These are phyloP conservation scores for Parafenestella ontariensis DNA, from an alignment of 2,329 filamentous ascomycete species.

Conservation along the genomic window DNA sequence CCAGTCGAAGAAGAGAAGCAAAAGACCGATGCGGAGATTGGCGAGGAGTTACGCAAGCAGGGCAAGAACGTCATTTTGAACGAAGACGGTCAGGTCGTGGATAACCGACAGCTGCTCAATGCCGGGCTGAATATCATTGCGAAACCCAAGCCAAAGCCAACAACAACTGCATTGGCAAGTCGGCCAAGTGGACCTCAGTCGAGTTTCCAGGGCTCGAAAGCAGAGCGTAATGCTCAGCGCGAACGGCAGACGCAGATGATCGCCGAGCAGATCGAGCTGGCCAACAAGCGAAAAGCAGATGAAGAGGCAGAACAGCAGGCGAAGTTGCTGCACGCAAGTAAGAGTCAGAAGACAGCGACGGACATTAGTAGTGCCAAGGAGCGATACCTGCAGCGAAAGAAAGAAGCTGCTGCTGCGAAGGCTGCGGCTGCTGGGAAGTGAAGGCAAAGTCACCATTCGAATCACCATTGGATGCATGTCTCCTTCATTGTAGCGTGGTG, in stretches of 20 bases:
- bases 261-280: constrained; percentile 76
- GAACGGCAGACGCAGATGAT: constrained; percentile 82
- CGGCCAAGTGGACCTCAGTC: constrained; percentile 13
- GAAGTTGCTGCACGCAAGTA: constrained; percentile 69
- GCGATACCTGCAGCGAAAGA: constrained; percentile 79
- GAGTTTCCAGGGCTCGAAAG: constrained; percentile 47
- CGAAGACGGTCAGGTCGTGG: constrained; percentile 82
- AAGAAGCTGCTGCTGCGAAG: constrained; percentile 61
- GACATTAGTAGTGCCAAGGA: constrained; percentile 82
- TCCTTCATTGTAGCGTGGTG: too few relatives aligned
- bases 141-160: constrained; percentile 62
- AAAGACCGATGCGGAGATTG: constrained; percentile 67
- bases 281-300: constrained; percentile 74
- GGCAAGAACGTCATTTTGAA: constrained; percentile 73
- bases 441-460: neutral
- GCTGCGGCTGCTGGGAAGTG: neutral
- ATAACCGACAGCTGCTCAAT: constrained; percentile 79
- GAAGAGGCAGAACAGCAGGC: constrained; percentile 71
- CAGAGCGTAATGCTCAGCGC: constrained; percentile 68
- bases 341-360: constrained; percentile 77
- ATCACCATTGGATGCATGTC: too few relatives aligned
- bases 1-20: constrained; percentile 36
- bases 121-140: constrained; percentile 77
- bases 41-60: constrained; percentile 70
- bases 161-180: constrained; percentile 25